Conservation (phyloP, 352 stramenopile species). For the Phytophthora melonis region DNA sequence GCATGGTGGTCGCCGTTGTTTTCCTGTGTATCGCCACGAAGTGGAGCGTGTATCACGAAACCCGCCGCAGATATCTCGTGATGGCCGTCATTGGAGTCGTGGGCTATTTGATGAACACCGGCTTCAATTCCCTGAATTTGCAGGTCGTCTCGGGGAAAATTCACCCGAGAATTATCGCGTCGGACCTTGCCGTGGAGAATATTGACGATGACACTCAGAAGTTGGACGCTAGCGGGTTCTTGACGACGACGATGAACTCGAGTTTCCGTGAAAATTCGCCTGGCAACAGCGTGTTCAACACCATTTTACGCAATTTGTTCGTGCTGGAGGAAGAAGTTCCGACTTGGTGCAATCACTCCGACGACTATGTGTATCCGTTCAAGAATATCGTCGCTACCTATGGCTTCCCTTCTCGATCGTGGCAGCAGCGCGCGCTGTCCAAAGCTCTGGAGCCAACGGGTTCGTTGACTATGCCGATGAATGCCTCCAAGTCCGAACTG, state of each 20-base stretch:
- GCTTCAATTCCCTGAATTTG: constrained; percentile 26
- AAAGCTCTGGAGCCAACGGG: background rate
- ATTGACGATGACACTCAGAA: constrained; percentile 1
- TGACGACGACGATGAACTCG: background rate
- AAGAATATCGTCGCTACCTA: constrained; percentile 8
- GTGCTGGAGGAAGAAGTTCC: background rate
- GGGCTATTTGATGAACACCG: constrained; percentile 27
- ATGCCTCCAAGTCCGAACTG: background rate
- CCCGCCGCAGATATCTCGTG: constrained; percentile 6
- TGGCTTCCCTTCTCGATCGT: constrained; percentile 5
- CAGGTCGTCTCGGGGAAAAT: constrained; percentile 15
- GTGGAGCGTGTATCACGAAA: constrained; percentile 13
- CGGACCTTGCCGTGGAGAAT: constrained; percentile 14
- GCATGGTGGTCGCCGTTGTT: constrained; percentile 16
- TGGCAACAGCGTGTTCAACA: constrained; percentile 5
- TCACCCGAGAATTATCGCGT: background rate
- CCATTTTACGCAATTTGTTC: constrained; percentile 9
- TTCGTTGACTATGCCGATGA: constrained; percentile 6
- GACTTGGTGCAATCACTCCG: background rate
- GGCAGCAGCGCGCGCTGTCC: constrained; percentile 1
- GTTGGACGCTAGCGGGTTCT: background rate
- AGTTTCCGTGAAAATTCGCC: constrained; percentile 1
- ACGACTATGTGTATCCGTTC: background rate
- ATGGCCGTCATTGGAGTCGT: constrained; percentile 16
- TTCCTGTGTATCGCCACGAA: constrained; percentile 13